Base-by-base conservation (phyloP, 352 stramenopile genomes). In the Pythium aquatile region DNA sequence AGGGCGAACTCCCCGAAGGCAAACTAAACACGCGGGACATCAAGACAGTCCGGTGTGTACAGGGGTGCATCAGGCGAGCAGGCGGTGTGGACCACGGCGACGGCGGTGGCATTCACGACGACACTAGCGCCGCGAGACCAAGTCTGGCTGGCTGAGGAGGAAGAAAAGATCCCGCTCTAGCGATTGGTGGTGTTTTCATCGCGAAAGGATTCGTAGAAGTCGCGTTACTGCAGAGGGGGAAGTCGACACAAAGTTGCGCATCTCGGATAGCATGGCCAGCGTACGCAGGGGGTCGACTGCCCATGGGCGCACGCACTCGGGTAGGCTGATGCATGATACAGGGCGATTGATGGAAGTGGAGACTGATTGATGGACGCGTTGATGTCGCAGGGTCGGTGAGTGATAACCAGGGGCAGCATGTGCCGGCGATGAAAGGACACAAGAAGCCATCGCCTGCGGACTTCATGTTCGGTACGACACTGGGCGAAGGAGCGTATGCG, bases 391-490 rank as follows among this genome's bases (percentile, higher is more conserved):
- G 47, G 3, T 63, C 55, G 1, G 11, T 69, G 35, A 29, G 10
- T 55, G 47, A 55, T 28, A 57, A 59, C 28, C 54, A 69, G 16
- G 63, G 63, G 5, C 63, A 69, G 44, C 63, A 69, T 48, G 63
- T 69, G 2, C 55, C 63, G 28, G 33, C 13, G 26, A 37, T 49
- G 29, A 60, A 59, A 26, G 55, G 39, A 29, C 48, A 58, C 26
- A 69, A 69, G 63, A 91, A 91, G 74, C 83, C 85, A 54, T 91
- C 85, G 33, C 85, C 88, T 0, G 78, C 84, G 7, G 89, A 97
- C 72, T 96, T 97, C 63, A 92, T 94, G 83, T 97, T 97, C 67
- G 89, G 89, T 29, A 77, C 72, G 24, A 96, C 87, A 58, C 76
- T 97, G 28, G 89, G 89, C 24, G 86, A 97, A 77, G 89, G 89